Percentiles rank a stretch among this genome's conserved stretches.
phyloP scores from a whole-genome alignment of 2,329 filamentous ascomycete species.

The Botrytis fabae region DNA sequence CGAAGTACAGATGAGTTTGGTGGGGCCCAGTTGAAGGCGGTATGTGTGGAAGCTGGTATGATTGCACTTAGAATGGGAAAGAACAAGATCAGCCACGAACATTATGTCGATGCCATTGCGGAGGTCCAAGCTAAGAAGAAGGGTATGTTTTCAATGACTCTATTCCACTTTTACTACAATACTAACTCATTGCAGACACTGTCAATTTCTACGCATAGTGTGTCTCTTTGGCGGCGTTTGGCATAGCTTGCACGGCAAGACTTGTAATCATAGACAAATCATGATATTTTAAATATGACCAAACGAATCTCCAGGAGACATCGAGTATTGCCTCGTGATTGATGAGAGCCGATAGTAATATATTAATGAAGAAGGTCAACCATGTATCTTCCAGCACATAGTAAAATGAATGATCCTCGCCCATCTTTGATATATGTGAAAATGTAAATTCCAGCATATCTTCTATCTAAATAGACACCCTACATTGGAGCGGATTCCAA shows the following conservation, averaged over 20 bases:
- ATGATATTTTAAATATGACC: conserved; percentile 26
- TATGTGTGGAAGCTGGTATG: conserved; percentile 99
- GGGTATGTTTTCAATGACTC: conserved; percentile 24
- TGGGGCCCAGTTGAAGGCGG: conserved; percentile 95
- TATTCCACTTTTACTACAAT: conserved; percentile 36
- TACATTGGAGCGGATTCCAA: neutral
- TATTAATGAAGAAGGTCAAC: conserved; percentile 3
- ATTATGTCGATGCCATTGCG: conserved; percentile 97
- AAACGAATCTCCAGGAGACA: neutral
- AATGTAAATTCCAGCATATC: neutral
- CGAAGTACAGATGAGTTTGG: conserved; percentile 98
- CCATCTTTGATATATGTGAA: neutral
- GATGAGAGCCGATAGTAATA: conserved; percentile 1
- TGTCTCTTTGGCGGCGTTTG: conserved; percentile 31
- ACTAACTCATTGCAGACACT: conserved; percentile 31
- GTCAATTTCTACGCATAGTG: conserved; percentile 39
- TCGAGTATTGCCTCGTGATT: conserved; percentile 12
- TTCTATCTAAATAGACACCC: neutral
- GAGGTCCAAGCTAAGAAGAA: conserved; percentile 91
- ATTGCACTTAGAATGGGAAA: conserved; percentile 93
- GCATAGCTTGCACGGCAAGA: conserved; percentile 34
- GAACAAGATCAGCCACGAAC: conserved; percentile 95
- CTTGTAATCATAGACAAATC: conserved; percentile 40
- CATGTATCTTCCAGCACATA: neutral
- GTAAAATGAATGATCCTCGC: neutral